Base-by-base conservation (phyloP, 2,329 filamentous ascomycete genomes). In the Fusarium lyarnte region DNA sequence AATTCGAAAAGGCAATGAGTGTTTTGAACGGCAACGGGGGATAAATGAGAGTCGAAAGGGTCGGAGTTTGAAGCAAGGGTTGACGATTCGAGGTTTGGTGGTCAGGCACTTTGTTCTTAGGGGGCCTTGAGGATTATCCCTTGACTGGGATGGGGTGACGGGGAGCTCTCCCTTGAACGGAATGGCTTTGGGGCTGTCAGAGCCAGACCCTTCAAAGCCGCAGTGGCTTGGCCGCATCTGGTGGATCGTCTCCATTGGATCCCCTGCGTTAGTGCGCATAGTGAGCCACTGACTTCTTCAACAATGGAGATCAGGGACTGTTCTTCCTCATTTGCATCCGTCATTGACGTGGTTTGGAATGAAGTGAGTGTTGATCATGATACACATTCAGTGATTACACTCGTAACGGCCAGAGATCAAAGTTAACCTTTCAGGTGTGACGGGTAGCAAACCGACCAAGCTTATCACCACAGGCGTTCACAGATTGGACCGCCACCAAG, bases 211-310 rank as follows among this genome's bases (percentile, higher is more conserved):
- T 72, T 73, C 55, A 63, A 66, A 67, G 70, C 54, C 70, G 63
- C 62, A 73, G 66, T 73, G 70, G 70, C 70, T 73, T 74, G 58
- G 62, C 61, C 55, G 60, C 60, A 73, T 66, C 53, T 55, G 68
- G 69, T 59, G 53, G 59, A 62, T 39, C 59, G 23, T 43, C 42
- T 42, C 23, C 42, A 17, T 57, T 57, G 63, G n/a, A 14, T 23
- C 58, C 58, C 55, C 58, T 69, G 51, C 43, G 45, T 41, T 73
- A 73, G 66, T 73, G 61, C 42, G 7, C 25, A 45, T 21, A 46
- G 13, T 6, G 49, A 61, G 47, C 60, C 43, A 23, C 39, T 70
- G 55, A 69, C 53, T 66, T 65, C 36, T 66, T 65, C 31, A 70
- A 41, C 12, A 65, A n/a, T 45, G 45, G 55, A 31, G 35, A 69